These are phyloP conservation scores for Botrytis tulipae DNA, from an alignment of 2,329 filamentous ascomycete genomes.

Conservation along the genomic window DNA sequence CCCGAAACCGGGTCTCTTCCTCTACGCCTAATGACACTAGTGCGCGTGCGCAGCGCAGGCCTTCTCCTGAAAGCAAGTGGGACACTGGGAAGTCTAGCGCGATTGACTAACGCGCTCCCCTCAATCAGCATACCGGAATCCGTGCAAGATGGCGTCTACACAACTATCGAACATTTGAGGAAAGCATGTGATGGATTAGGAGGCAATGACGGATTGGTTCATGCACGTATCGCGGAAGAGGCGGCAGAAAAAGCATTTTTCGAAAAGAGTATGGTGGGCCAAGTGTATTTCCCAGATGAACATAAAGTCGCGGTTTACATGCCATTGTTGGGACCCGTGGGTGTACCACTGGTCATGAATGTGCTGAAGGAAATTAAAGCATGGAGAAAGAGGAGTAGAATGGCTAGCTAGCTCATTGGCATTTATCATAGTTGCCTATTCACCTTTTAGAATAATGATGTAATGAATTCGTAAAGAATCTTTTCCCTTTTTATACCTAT, in stretches of 20 bases:
- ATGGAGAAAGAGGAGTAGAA: conserved; percentile 36
- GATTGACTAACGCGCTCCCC: conserved; percentile 77
- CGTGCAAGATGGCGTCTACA: conserved; percentile 81
- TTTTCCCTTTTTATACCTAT: background rate
- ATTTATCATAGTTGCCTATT: too few relatives aligned
- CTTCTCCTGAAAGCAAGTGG: conserved; percentile 87
- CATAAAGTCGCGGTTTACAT: conserved; percentile 97
- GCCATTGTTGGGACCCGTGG: conserved; percentile 84
- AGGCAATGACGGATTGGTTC: conserved; percentile 65
- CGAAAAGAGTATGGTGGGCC: conserved; percentile 98
- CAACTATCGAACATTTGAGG: conserved; percentile 74
- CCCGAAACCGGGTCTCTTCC: conserved; percentile 81
- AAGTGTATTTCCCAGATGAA: conserved; percentile 97
- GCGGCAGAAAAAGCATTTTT: conserved; percentile 95
- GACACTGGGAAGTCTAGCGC: conserved; percentile 87
- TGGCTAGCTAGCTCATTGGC: background rate
- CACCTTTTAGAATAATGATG: conserved; percentile 16
- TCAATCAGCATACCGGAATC: conserved; percentile 88
- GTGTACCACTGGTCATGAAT: conserved; percentile 83
- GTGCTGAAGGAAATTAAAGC: conserved; percentile 74
- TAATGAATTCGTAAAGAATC: background rate
- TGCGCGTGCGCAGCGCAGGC: conserved; percentile 80
- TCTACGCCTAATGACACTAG: conserved; percentile 78
- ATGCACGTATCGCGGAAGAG: conserved; percentile 80
- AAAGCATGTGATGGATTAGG: conserved; percentile 72